Conservation (phyloP, 257 asterid species). For the Linderniella brevidens region DNA sequence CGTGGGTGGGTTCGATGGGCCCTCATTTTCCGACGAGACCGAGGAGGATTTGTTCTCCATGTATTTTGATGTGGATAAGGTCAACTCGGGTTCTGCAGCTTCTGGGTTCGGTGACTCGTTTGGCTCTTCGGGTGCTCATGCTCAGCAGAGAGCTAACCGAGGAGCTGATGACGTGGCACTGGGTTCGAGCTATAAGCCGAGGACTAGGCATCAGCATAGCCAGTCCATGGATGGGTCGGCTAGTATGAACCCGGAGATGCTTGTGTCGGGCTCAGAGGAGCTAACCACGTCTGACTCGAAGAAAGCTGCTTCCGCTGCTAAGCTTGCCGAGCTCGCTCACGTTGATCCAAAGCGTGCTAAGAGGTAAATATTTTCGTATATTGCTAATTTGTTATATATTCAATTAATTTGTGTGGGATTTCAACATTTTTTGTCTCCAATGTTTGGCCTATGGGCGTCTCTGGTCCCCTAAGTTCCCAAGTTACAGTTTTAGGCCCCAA, state of each 20-base stretch:
- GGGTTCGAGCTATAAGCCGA: conserved; percentile 36
- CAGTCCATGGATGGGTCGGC: conserved; percentile 99
- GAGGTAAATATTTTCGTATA: conserved; percentile 33
- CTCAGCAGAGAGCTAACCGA: conserved; percentile 10
- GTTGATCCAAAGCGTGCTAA: conserved; percentile 97
- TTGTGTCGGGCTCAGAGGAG: conserved; percentile 62
- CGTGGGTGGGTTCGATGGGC: conserved; percentile 91
- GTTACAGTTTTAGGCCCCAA: too few species aligned
- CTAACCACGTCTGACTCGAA: conserved; percentile 53
- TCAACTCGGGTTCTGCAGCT: conserved; percentile 60
- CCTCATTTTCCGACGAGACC: conserved; percentile 69
- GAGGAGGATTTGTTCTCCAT: conserved; percentile 68
- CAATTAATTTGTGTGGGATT: background rate
- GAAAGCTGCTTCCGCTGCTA: conserved; percentile 88
- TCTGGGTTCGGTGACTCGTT: conserved; percentile 49
- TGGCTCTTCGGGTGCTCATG: conserved; percentile 24
- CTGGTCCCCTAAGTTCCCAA: too few species aligned
- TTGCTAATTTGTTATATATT: background rate
- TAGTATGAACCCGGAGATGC: conserved; percentile 73
- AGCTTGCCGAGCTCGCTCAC: conserved; percentile 93
- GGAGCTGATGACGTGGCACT: conserved; percentile 20
- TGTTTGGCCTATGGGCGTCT: too few species aligned
- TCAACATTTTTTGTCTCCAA: too few species aligned
- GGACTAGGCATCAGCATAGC: conserved; percentile 90
- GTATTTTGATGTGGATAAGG: conserved; percentile 80